A percentile compares a stretch with the other conserved stretches of the same genome.
These are phyloP conservation scores for Megacollybia marginata DNA, from an alignment of 768 basidiomycete species.

Conservation along the genomic window DNA sequence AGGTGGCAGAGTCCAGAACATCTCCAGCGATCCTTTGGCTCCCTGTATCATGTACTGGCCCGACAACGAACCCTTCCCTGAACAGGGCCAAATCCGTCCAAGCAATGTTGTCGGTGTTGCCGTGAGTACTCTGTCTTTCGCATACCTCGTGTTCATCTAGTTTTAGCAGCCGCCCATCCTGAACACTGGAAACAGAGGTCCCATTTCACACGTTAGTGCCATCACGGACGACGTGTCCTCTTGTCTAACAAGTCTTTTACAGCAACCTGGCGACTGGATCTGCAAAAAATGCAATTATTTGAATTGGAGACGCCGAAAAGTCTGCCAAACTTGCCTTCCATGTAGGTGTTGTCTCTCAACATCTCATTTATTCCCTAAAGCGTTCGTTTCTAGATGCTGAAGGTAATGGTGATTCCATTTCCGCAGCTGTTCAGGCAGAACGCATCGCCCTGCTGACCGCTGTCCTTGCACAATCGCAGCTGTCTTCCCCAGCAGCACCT, in stretches of 20 bases:
- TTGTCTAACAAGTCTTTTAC: slow-evolving; percentile 6
- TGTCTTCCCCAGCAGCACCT: slow-evolving; percentile 11
- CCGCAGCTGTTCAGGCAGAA: slow-evolving; percentile 77
- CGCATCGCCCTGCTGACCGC: slow-evolving; percentile 74
- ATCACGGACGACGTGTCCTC: neutral
- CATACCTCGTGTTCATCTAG: neutral
- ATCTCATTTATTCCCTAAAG: slow-evolving; percentile 1
- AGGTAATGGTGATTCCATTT: slow-evolving; percentile 84
- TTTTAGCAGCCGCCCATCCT: slow-evolving; percentile 77
- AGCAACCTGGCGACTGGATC: slow-evolving; percentile 78
- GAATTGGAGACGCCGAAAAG: slow-evolving; percentile 83
- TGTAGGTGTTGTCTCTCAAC: slow-evolving; percentile 39
- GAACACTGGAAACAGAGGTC: slow-evolving; percentile 84
- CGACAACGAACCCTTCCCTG: slow-evolving; percentile 79
- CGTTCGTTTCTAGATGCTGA: slow-evolving; percentile 54
- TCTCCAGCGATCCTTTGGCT: slow-evolving; percentile 61
- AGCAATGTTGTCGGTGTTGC: slow-evolving; percentile 43
- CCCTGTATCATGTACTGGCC: slow-evolving; percentile 90
- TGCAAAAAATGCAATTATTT: slow-evolving; percentile 81
- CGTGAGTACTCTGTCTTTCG: slow-evolving; percentile 27
- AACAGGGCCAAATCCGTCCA: slow-evolving; percentile 72
- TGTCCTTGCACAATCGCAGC: slow-evolving; percentile 55
- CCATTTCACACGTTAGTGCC: slow-evolving; percentile 70
- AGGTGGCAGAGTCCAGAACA: slow-evolving; percentile 75
- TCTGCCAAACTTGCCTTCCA: slow-evolving; percentile 84